Evolutionary conservation across 2,329 filamentous ascomycete genomes (phyloP).

Genomic region (Colletotrichum euphorbiae): DNA sequence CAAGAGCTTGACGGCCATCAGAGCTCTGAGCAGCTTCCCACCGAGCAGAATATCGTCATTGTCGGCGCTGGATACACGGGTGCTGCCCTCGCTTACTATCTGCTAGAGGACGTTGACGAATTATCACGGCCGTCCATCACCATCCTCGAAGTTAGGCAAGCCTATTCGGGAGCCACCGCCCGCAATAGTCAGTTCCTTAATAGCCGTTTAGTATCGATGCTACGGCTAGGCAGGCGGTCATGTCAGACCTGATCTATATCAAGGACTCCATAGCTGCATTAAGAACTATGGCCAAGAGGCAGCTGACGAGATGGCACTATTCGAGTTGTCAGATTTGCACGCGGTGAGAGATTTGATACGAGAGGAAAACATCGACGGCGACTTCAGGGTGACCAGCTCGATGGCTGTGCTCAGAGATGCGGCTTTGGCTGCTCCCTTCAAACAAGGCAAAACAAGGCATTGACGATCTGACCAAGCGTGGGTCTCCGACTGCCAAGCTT

Average conservation of each 20-base stretch:
- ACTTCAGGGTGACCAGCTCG: conserved; percentile 34
- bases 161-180: conserved; percentile 37
- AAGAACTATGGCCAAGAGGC: conserved; percentile 41
- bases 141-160: conserved; percentile 39
- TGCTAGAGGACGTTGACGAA: conserved; percentile 10
- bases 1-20: conserved; percentile 38
- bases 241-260: conserved; percentile 34
- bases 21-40: conserved; percentile 30
- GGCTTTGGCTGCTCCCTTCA: conserved; percentile 38
- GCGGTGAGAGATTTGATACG: conserved; percentile 36
- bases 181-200: conserved; percentile 24
- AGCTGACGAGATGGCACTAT: conserved; percentile 43
- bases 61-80: conserved; percentile 38
- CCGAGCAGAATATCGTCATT: conserved; percentile 36
- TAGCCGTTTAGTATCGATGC: neutral
- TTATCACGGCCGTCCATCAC: conserved; percentile 14
- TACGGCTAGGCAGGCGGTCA: conserved; percentile 29
- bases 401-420: conserved; percentile 29
- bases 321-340: conserved; percentile 39
- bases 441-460: conserved; percentile 44
- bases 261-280: conserved; percentile 13
- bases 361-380: conserved; percentile 32
- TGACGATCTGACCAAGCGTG: conserved; percentile 14
- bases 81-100: conserved; percentile 23
- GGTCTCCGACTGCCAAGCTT: conserved; percentile 27